Base-by-base conservation (phyloP, 1,284 basidiomycete species). In the Cryptococcus deneoformans region DNA sequence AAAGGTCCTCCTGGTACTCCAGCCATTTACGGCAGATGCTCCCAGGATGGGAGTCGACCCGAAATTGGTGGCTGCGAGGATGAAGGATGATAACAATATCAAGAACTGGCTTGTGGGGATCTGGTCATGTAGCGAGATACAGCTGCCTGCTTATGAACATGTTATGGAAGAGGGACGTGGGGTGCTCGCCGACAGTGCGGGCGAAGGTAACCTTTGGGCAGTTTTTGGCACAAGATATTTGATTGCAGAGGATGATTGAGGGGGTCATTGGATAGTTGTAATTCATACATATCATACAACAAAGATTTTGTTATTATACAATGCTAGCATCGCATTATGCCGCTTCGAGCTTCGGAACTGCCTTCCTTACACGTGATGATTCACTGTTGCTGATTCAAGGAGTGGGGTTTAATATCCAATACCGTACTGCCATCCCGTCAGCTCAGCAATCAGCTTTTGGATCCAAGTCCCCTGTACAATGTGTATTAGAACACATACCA, bases 191-290 rank as follows among this genome's bases (percentile, higher is more conserved):
- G 49, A 34, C 2, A 34, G n/a, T n/a, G 36, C 5, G 47, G 34
- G 6, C 20, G 49, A 54, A 42, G 16, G 47, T 9, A 12, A 40
- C 11, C 54, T 48, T 16, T 46, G 34, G 10, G 62, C 61, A 11
- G 6, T 72, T 3, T 64, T 72, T 36, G 72, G 65, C 1, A 67
- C 67, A 16, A 59, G 74, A 24, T 76, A 71, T 54, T 59, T 76
- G 29, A 62, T 76, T 35, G 72, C 62, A 5, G 66, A 69, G 42
- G 36, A 42, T 42, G 29, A 29, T 29, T 29, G 29, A 29, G 29
- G 29, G 3, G 29, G 5, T 29, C 3, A 29, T 4, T 4, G 29
- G 29, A 29, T 29, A 29, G 29, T 29, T 29, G 29, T 29, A 29
- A 29, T 29, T 29, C 29, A 29, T 29, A 29, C 29, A 4, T 5